Conservation (phyloP, 352 stramenopile genomes). For the Pythium brachiatum region DNA sequence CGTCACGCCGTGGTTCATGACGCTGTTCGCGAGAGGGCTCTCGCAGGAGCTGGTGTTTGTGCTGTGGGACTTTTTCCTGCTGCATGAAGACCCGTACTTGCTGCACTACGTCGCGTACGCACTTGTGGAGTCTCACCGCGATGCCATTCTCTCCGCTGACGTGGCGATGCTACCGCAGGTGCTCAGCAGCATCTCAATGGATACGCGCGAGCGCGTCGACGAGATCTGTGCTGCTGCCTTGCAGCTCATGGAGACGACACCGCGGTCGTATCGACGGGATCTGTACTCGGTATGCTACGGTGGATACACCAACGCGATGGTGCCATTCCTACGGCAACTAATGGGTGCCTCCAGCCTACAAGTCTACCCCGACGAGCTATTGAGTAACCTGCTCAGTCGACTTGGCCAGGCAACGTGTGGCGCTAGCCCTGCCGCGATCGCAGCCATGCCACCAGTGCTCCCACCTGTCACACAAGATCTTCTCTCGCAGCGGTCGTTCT, state of each 20-base stretch:
- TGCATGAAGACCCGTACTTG: slow-evolving; percentile 86
- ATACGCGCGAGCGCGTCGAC: slow-evolving; percentile 51
- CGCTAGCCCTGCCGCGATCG: slow-evolving; percentile 16
- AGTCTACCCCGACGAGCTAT: slow-evolving; percentile 80
- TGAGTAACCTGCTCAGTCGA: slow-evolving; percentile 70
- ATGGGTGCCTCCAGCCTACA: slow-evolving; percentile 74
- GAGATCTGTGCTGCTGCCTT: slow-evolving; percentile 52
- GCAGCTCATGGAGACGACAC: slow-evolving; percentile 59
- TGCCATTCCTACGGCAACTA: slow-evolving; percentile 69
- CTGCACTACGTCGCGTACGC: slow-evolving; percentile 89
- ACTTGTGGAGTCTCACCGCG: slow-evolving; percentile 59
- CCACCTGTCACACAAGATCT: slow-evolving; percentile 10
- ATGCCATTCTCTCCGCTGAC: slow-evolving; percentile 60
- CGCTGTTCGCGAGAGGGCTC: slow-evolving; percentile 87
- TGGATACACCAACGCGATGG: slow-evolving; percentile 59
- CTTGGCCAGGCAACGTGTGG: slow-evolving; percentile 24
- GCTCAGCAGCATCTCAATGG: slow-evolving; percentile 71
- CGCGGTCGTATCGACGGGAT: slow-evolving; percentile 75
- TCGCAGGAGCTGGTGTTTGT: slow-evolving; percentile 68
- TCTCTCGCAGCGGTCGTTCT: slow-evolving; percentile 29
- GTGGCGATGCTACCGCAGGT: slow-evolving; percentile 80
- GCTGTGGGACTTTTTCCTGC: slow-evolving; percentile 91
- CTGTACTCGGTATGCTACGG: slow-evolving; percentile 84
- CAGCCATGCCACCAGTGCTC: slow-evolving; percentile 4
- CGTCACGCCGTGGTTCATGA: slow-evolving; percentile 94